Base-by-base conservation (phyloP, 306 rosid genomes). In the Rosa persica region DNA sequence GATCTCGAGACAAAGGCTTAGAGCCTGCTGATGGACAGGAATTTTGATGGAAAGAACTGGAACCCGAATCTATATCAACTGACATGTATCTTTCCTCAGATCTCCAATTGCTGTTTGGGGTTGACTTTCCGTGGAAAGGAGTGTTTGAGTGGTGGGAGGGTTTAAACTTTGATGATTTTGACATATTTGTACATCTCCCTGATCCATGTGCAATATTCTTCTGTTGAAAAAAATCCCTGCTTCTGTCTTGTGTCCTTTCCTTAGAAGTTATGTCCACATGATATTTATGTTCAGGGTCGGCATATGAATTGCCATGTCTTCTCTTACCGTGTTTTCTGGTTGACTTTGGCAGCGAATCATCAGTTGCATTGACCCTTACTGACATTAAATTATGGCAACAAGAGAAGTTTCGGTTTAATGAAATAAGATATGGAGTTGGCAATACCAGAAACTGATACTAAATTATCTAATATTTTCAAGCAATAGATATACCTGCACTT, bases 401-500 rank as follows among this genome's bases (percentile, higher is more conserved):
- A 64, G 44, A 78, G 22, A 54, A 70, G 74, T 44, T 46, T 51
- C 46, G 44, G 80, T 67, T 72, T 5, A 22, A 34, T 34, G 43
- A 51, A 17, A 52, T 49, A 42, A 81, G 4, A 17, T 9, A 42
- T 12, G 5, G 36, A 51, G 8, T 15, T 42, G 76, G 67, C 43
- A 43, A 64, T 46, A 54, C 25, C 44, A 64, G 67, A 19, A 51
- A 44, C n/a, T 66, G 47, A 38, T 38, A 27, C n/a, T 5, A 40
- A 11, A 43, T 43, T 8, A 27, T 68, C 19, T 8, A 15, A 57
- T 22, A 40, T 13, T 64, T 44, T 48, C 43, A 20, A 23, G 60
- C n/a, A 62, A 58, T 27, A 58, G 34, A 60, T 19, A 60, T 82
- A 94, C 98, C 97, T 67, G 95, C 90, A 69, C 89, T 84, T 86